Evolutionary conservation across 2,329 filamentous ascomycete species (phyloP).

Genomic region (Samsoniella hepiali): DNA sequence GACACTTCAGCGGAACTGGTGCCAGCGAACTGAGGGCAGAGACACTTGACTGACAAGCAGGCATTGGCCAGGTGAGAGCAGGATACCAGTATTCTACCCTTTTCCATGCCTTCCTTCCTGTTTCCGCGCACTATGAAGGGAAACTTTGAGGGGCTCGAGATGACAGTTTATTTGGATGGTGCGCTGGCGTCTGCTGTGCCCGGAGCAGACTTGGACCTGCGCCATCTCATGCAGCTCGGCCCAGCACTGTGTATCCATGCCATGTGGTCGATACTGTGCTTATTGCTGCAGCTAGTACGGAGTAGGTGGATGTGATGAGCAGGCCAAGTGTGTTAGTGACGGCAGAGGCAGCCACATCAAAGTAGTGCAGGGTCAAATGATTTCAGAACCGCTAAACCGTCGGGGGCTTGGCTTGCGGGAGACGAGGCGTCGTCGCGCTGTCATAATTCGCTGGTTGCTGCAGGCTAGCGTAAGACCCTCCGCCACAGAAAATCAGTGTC

Average conservation of each 20-base stretch:
- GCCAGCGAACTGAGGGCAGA: neutral
- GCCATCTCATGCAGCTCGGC: no score
- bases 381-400: conserved; percentile 3
- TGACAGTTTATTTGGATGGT: neutral
- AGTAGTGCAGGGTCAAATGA: neutral
- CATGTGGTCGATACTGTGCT: neutral
- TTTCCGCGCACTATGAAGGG: neutral
- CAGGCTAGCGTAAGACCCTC: conserved; percentile 12
- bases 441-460: conserved; percentile 10
- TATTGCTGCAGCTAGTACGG: neutral
- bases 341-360: neutral
- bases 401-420: conserved; percentile 9
- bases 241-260: neutral
- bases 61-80: neutral
- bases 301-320: neutral
- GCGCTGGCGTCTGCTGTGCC: neutral
- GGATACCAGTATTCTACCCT: neutral
- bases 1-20: neutral
- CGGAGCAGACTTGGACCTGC: neutral
- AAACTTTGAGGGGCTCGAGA: neutral
- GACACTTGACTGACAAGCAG: neutral
- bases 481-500: conserved; percentile 9
- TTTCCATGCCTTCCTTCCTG: neutral
- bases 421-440: conserved; percentile 9
- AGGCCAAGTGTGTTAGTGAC: neutral